Evolutionary conservation across 2,329 filamentous ascomycete genomes (phyloP), one percentile per base, ranked within the genome.

Genomic region (Arachnomyces sp.): DNA sequence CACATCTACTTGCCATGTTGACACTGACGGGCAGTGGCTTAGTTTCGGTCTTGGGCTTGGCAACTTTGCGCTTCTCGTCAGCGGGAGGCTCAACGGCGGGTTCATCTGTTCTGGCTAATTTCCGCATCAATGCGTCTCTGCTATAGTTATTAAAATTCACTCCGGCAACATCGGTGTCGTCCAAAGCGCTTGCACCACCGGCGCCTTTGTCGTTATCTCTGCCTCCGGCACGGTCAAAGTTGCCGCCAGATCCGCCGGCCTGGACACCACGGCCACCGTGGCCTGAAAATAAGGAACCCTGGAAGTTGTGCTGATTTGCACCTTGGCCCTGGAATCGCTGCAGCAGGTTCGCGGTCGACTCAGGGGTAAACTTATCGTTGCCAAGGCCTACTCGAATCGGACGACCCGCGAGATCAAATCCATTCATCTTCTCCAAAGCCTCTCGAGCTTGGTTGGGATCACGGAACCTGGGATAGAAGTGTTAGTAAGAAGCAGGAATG

Each of bases 71-170:
- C 66, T 86, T 80, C 52, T 83, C 78, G 55, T 77, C 78, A 53
- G 74, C 70, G 44, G 60, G 53, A 42, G 63, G 61, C 55, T 77
- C 76, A 52, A 74, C 69, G 46, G 74, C 68, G 51, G 80, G 74
- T 61, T 96, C 88, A 68, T 96, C 89, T 69, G 85, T 90, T 75
- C 92, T 83, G 61, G 92, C 89, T 67, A 98, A 85, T 71, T 96
- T 95, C 66, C 87, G 81, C 92, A 98, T 98, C 68, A 98, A 82
- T 60, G 89, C 86, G 72, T 96, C 88, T 69, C 92, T 86, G 74
- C 87, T 95, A 73, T 94, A 95, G 67, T 95, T 95, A 77, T 88
- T 95, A 83, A 96, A 96, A 70, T 96, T 96, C 67, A 98, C 90
- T 59, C 92, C 92, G 38, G 86, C 87, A 61, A 98, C 92, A 65